phyloP scores from a whole-genome alignment of 163 green algal species.

The Chlamydomonas reinhardtii region DNA sequence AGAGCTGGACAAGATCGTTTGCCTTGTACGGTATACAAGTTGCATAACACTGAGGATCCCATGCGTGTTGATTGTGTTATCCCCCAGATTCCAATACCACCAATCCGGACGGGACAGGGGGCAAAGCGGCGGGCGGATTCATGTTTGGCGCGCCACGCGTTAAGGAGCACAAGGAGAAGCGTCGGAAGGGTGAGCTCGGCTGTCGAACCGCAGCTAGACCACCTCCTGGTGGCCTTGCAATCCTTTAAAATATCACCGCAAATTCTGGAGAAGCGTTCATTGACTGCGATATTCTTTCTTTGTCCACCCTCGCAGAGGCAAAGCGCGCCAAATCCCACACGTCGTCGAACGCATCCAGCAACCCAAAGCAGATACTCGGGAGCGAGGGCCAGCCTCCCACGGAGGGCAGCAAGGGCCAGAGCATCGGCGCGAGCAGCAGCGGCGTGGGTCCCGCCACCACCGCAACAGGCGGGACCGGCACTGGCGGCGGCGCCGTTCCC shows the following conservation, averaged over 20 bases:
- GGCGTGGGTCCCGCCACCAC: neutral
- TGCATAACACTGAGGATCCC: too few species aligned
- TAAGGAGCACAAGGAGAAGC: slow-evolving; percentile 18
- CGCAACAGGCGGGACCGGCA: neutral
- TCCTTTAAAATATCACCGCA: too few species aligned
- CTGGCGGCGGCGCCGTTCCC: neutral
- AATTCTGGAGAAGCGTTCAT: too few species aligned
- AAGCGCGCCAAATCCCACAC: slow-evolving; percentile 29
- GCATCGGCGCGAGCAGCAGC: too few species aligned
- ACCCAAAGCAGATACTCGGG: neutral
- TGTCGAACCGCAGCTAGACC: too few species aligned
- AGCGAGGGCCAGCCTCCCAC: neutral
- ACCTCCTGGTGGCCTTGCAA: too few species aligned
- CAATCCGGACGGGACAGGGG: neutral
- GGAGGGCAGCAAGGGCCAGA: too few species aligned
- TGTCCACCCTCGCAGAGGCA: neutral
- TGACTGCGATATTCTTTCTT: too few species aligned
- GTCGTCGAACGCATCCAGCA: slow-evolving; percentile 28
- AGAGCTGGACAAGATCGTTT: too few species aligned
- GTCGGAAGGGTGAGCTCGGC: neutral
- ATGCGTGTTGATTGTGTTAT: too few species aligned
- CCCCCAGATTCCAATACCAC: neutral
- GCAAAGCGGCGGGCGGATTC: neutral
- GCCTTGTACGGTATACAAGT: too few species aligned
- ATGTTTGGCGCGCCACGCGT: slow-evolving; percentile 40